A percentile compares a stretch with the other conserved stretches of the same genome.
These are phyloP conservation scores for Sideroxylon spinosum DNA, from an alignment of 179 eudicot species.

Conservation along the genomic window DNA sequence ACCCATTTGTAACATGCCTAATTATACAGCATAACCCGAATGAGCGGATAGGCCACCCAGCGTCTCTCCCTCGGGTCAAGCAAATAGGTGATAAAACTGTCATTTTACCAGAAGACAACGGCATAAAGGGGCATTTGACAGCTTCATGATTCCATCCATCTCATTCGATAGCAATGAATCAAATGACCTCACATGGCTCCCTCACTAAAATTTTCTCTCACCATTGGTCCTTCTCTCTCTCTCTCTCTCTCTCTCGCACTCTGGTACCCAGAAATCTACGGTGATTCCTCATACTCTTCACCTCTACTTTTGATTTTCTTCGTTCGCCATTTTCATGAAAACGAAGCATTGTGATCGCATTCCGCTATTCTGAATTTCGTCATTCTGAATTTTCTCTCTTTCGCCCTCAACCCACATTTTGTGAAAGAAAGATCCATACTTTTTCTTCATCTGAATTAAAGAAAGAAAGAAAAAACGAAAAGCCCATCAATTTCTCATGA, in stretches of 20 bases:
- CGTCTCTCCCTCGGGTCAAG: neutral
- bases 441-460: neutral
- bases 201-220: neutral
- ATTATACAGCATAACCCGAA: too few relatives aligned
- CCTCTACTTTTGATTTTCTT: neutral
- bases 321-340: neutral
- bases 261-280: neutral
- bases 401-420: constrained; percentile 6
- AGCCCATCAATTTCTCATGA: neutral
- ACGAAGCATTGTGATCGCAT: neutral
- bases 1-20: neutral
- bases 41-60: neutral
- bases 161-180: neutral
- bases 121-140: neutral
- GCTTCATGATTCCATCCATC: neutral
- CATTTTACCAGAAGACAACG: neutral
- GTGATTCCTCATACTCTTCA: neutral
- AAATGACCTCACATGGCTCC: constrained; percentile 1
- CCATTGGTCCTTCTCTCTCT: neutral
- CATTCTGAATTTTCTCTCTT: neutral
- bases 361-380: neutral
- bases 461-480: too few relatives aligned
- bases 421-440: neutral
- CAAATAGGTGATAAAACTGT: neutral
- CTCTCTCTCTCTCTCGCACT: neutral